phyloP scores from a whole-genome alignment of 257 asterid species.

The Catharanthus roseus region DNA sequence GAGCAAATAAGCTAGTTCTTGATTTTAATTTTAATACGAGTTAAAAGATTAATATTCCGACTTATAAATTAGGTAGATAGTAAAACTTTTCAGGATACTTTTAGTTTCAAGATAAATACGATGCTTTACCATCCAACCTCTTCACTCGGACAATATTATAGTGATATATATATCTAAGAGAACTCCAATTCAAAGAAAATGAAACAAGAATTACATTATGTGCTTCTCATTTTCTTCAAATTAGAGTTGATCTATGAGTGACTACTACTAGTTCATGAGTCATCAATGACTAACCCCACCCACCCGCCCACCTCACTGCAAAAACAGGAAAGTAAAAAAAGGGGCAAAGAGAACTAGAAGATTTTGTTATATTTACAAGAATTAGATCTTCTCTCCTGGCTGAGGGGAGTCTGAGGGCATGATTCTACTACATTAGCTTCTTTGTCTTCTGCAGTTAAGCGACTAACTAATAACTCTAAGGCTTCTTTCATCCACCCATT shows the following conservation, averaged over 20 bases:
- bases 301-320: too few relatives aligned
- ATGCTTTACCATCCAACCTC: too few relatives aligned
- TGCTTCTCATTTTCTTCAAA: constrained; percentile 13
- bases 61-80: too few relatives aligned
- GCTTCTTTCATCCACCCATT: constrained; percentile 48
- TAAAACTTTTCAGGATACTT: too few relatives aligned
- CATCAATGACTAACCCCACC: too few relatives aligned
- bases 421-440: constrained; percentile 5
- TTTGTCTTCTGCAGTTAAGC: constrained; percentile 12
- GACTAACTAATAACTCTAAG: constrained; percentile 28
- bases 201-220: constrained; percentile 11
- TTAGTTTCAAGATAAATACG: too few relatives aligned
- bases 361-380: constrained; percentile 14
- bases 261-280: neutral
- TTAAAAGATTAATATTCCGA: too few relatives aligned
- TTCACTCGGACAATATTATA: too few relatives aligned
- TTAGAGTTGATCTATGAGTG: constrained; percentile 11
- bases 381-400: constrained; percentile 18
- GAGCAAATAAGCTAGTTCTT: too few relatives aligned
- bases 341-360: neutral
- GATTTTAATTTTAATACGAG: too few relatives aligned
- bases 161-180: neutral
- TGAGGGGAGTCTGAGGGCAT: constrained; percentile 6
- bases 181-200: constrained; percentile 19
- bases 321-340: neutral